Evolutionary conservation across 257 asterid species (phyloP), one percentile per base, ranked within the genome.

Genomic region (Handroanthus guayacan): DNA sequence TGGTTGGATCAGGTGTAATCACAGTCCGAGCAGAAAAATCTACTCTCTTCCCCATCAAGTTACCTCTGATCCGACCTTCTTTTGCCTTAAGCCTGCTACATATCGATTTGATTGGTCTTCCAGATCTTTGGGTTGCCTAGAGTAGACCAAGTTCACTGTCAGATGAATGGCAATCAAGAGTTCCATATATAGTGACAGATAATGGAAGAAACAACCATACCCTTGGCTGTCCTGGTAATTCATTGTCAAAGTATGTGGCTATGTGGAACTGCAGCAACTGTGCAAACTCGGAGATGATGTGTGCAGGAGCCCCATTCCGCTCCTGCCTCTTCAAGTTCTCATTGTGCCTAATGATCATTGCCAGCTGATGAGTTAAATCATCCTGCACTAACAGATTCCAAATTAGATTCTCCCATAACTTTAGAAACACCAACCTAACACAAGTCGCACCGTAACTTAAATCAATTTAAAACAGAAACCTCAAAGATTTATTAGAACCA

Each of bases 11-110:
- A 5, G 99, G 99, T 36, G 99, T 95, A 69, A 95, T 95, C 82
- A 95, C 99, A 41, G 99, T 95, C 79, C 99, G 94, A 69, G 99
- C 99, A 1, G 99, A 95, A 75, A 95, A 95, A 85, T 95, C 99
- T 43, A 95, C 99, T 63, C 99, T 85, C 82, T 95, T 95, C 13
- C 99, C 99, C 99, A 95, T 95, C 89, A 95, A 83, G 85, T 95
- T 95, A 58, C 99, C 98, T 81, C 99, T 86, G 75, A 95, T 93
- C 76, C 99, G 86, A 78, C 99, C 99, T 86, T 95, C 99, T 87
- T 95, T 93, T 63, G 98, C 98, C 81, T 95, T 95, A 58, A 95
- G 95, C 85, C 98, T 89, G 84, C 98, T 95, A 72, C 98, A 93
- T 79, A 95, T 95, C 76, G 99, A 95, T 83, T 95, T 95, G 64